Base-by-base conservation (phyloP, 1,284 basidiomycete species). In the Pseudozyma tsukubaensis region DNA sequence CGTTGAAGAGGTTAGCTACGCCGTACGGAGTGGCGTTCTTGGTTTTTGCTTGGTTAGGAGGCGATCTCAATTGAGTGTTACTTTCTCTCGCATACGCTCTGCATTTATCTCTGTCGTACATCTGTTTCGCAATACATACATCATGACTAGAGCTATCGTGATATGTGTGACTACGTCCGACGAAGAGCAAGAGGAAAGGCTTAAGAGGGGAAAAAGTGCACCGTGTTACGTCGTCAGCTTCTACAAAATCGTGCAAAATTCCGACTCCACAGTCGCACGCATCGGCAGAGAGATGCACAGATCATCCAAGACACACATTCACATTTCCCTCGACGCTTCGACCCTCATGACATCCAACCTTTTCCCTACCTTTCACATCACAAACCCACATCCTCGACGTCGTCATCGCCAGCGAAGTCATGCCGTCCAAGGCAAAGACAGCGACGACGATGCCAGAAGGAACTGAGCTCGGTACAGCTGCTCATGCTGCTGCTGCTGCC, bases 11-110 rank as follows among this genome's bases (percentile, higher is more conserved):
- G 36, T 42, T 80, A 24, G 70, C 75, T 7, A 71, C 80, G 18
- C 82, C 82, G n/a, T 84, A 84, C 48, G 80, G 78, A 1, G 68
- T 82, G 13, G 81, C 79, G 2, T 84, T 84, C 51, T 62, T 84
- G 32, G 74, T 76, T 13, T 84, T 81, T 56, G 81, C 82, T 19
- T 83, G 79, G 79, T 71, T 84, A 34, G 76, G 79, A n/a, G 82
- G 82, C 21, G 82, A 83, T 52, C 60, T 78, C 24, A 70, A 66
- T 39, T 77, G 64, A 53, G 1, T 8, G 4, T 9, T 32, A 49
- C 14, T 5, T 1, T 29, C 18, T 21, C 29, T 35, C 37, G 39
- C 12, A 47, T 16, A n/a, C 42, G 19, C 36, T 45, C 19, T 21
- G 10, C n/a, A 40, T 44, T 12, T 29, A 29, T 4, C 8, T 39